Evolutionary conservation across 805 yeast species (phyloP), one percentile per base, ranked within the genome.

Genomic region (Saitoella complicata): DNA sequence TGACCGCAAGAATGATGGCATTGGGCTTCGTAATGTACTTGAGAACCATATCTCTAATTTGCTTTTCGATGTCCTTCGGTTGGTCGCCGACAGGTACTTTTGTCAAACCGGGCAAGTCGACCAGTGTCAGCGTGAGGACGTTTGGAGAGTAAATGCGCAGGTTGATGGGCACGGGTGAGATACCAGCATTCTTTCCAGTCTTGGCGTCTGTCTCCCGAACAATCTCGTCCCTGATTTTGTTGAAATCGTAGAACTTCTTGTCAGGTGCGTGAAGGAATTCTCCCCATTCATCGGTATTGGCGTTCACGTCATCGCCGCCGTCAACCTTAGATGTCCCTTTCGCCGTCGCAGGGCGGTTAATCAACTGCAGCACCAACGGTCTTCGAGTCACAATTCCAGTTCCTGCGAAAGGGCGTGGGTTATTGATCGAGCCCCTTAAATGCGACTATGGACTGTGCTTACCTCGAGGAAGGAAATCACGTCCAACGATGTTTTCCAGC

Each of bases 41-140:
- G 72, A 91, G 71, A 41, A 91, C 70, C 85, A 91, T 80, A 51
- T 86, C 94, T 58, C 86, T 78, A 57, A 91, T 91, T 65, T 85
- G 96, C 52, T 73, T 76, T 67, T 91, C 98, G 53, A 91, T 91
- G 63, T 91, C 98, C 56, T 82, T 80, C 45, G 98, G 98, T 65
- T 91, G 98, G 65, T 91, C 98, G 42, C 98, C 98, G 45, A 91
- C 95, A 4, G 98, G 98, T 36, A 91, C 98, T 61, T 91, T 91
- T 37, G 98, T 91, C 57, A 91, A 73, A 49, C 98, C 98, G 7
- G 98, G 98, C 57, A 91, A 72, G 66, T 91, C 98, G 37, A 91
- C 96, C 55, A 91, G 72, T 6, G 98, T 91, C 60, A 88, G 73
- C 12, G 95, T 87, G 52, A 88, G 70, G 40, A 88, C 97, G 55